A percentile compares a stretch with the other conserved stretches of the same genome.
These are phyloP conservation scores for Colletotrichum sp. DNA, from an alignment of 2,329 filamentous ascomycete genomes.

Conservation along the genomic window DNA sequence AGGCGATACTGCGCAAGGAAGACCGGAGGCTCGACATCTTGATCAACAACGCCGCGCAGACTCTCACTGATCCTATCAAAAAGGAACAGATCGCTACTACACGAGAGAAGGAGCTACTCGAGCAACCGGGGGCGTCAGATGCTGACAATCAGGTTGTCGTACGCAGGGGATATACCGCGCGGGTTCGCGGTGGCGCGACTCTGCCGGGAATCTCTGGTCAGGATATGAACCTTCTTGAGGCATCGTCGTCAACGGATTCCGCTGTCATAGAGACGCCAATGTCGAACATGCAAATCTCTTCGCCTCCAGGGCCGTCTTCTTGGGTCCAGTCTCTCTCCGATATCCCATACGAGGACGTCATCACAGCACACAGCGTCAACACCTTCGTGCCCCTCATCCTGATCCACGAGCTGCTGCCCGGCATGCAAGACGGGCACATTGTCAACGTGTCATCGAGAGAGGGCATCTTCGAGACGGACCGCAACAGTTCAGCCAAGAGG, in stretches of 20 bases:
- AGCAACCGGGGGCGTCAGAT: not conserved
- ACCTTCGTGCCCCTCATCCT: conserved; percentile 42
- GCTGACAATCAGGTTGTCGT: not conserved
- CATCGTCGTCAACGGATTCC: not conserved
- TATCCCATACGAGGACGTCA: conserved; percentile 43
- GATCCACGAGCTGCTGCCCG: conserved; percentile 37
- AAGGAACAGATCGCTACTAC: conserved; percentile 32
- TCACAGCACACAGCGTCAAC: conserved; percentile 40
- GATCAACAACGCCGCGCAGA: conserved; percentile 45
- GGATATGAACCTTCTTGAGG: not conserved
- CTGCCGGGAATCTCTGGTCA: not conserved
- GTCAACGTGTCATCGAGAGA: conserved; percentile 40
- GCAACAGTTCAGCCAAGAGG: conserved; percentile 26
- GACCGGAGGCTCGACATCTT: conserved; percentile 32
- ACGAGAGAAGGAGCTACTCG: not conserved
- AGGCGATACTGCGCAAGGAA: conserved; percentile 17
- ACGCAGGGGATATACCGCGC: not conserved
- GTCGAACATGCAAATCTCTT: not conserved
- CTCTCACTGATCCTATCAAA: conserved; percentile 36
- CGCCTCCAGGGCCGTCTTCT: not conserved
- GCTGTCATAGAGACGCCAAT: not conserved
- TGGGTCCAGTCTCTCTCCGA: conserved; percentile 33
- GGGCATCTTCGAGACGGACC: conserved; percentile 33
- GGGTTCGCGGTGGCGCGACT: not conserved
- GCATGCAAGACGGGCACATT: conserved; percentile 34